phyloP scores from a whole-genome alignment of 1,284 basidiomycete species.

The Heterobasidion occidentale region DNA sequence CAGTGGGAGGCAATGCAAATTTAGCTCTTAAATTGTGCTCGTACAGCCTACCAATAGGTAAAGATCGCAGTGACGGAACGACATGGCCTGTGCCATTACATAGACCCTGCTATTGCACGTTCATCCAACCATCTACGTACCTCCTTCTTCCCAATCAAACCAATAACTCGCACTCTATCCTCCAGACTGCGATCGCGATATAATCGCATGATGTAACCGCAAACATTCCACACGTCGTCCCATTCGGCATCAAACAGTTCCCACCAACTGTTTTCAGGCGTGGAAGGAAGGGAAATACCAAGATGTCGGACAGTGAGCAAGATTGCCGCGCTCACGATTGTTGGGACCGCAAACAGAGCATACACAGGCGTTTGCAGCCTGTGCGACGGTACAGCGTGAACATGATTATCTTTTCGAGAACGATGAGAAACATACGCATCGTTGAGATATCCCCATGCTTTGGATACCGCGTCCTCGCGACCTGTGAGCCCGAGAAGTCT shows the following conservation, averaged over 20 bases:
- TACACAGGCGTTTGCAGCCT: slow-evolving; percentile 91
- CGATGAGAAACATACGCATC: slow-evolving; percentile 60
- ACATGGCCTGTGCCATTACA: neutral
- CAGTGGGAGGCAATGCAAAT: no score
- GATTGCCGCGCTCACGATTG: slow-evolving; percentile 83
- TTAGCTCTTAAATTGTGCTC: no score
- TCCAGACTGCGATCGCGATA: slow-evolving; percentile 41
- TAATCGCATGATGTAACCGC: slow-evolving; percentile 73
- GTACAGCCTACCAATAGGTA: no score
- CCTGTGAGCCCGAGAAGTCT: slow-evolving; percentile 79
- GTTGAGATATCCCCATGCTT: slow-evolving; percentile 87
- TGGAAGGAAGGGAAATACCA: slow-evolving; percentile 64
- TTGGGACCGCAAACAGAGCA: slow-evolving; percentile 80
- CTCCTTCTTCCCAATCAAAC: slow-evolving; percentile 61
- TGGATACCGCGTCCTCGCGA: slow-evolving; percentile 62
- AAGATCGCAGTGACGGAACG: no score
- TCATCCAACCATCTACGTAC: slow-evolving; percentile 71
- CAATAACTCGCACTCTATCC: slow-evolving; percentile 36
- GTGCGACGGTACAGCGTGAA: slow-evolving; percentile 5
- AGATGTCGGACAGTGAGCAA: slow-evolving; percentile 66
- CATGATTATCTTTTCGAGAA: slow-evolving; percentile 4
- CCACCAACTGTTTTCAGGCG: slow-evolving; percentile 73
- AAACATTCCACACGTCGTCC: slow-evolving; percentile 80
- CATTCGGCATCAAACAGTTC: slow-evolving; percentile 80
- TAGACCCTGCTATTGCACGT: neutral